phyloP scores from a whole-genome alignment of 2,329 filamentous ascomycete species.

The Colletotrichum sp. region DNA sequence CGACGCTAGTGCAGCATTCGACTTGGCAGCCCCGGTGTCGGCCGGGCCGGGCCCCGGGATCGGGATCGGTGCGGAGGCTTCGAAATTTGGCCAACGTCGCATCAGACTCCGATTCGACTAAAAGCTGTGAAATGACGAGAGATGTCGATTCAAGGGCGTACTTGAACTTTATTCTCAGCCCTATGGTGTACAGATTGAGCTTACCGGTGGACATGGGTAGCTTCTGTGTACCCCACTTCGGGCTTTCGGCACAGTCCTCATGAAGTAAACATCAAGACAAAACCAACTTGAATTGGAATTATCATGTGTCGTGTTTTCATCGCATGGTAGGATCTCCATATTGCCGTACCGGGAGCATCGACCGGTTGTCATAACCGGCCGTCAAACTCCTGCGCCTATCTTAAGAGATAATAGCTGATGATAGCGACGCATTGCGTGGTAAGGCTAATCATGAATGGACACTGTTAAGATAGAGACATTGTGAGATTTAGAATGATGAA shows the following conservation, averaged over 20 bases:
- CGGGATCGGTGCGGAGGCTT: background rate
- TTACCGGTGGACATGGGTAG: background rate
- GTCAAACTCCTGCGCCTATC: background rate
- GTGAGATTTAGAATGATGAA: background rate
- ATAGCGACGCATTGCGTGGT: background rate
- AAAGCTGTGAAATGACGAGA: background rate
- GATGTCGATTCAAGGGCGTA: background rate
- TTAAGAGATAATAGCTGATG: background rate
- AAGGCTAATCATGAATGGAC: background rate
- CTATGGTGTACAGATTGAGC: background rate
- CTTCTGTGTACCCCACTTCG: background rate
- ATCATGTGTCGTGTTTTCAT: background rate
- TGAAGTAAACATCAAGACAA: background rate
- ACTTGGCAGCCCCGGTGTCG: constrained; percentile 5
- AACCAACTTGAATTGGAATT: background rate
- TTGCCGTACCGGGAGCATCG: background rate
- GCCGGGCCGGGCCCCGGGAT: background rate
- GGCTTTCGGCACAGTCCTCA: background rate
- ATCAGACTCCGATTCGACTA: background rate
- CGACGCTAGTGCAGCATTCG: background rate
- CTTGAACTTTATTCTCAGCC: background rate
- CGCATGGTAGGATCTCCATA: background rate
- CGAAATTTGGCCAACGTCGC: background rate
- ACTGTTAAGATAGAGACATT: background rate
- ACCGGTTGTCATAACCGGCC: background rate